These are phyloP conservation scores for Millerago galiae DNA, from an alignment of 805 yeast species.

Conservation along the genomic window DNA sequence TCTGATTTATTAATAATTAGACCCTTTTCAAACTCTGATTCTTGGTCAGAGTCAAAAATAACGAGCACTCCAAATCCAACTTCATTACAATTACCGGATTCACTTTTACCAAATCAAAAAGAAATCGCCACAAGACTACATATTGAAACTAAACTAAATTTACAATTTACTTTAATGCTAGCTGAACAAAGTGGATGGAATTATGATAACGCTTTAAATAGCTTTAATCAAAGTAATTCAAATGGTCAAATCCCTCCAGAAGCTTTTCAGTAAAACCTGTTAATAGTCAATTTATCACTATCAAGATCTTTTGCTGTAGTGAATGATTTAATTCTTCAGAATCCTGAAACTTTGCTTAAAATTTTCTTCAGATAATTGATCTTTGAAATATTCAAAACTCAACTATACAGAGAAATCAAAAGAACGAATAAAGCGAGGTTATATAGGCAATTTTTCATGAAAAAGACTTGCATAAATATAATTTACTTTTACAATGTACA, in stretches of 20 bases:
- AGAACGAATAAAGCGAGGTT: no score
- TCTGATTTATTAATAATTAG: conserved; percentile 75
- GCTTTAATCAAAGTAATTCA: conserved; percentile 57
- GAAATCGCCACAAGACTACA: conserved; percentile 63
- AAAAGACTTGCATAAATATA: no score
- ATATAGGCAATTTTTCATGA: no score
- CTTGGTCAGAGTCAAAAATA: conserved; percentile 41
- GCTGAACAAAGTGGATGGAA: conserved; percentile 88
- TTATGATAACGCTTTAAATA: conserved; percentile 57
- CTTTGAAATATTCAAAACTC: no score
- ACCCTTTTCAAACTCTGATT: conserved; percentile 44
- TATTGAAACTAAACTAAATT: conserved; percentile 65
- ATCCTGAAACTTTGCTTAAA: no score
- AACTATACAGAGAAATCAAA: no score
- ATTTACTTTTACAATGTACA: no score
- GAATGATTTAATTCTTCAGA: no score
- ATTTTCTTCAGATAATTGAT: no score
- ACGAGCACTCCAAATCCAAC: not conserved
- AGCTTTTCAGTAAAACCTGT: conserved; percentile 16
- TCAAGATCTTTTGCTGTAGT: no score
- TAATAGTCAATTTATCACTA: not conserved
- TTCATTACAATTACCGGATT: conserved; percentile 16
- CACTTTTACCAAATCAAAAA: conserved; percentile 42
- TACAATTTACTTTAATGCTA: conserved; percentile 76
- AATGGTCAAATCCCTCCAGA: conserved; percentile 25